Percentiles rank a stretch among this genome's conserved stretches.
phyloP scores from a whole-genome alignment of 495 filamentous ascomycete species.

The Penicillium alfredii region DNA sequence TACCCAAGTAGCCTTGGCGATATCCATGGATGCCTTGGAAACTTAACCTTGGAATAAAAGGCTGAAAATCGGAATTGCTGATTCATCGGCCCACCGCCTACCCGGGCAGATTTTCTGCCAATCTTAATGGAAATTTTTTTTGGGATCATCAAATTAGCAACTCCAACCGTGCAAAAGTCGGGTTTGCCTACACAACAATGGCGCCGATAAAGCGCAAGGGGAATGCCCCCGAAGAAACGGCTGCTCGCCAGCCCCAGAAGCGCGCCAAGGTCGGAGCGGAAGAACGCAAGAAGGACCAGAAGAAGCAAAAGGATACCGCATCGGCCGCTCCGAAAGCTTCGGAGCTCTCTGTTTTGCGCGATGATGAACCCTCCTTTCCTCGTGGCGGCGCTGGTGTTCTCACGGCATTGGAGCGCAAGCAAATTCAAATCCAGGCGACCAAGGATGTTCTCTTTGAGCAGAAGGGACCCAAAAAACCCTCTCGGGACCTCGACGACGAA shows the following conservation, averaged over 20 bases:
- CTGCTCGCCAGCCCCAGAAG: slow-evolving; percentile 39
- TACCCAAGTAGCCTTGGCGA: too few relatives aligned
- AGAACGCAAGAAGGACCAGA: slow-evolving; percentile 29
- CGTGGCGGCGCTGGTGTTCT: slow-evolving; percentile 86
- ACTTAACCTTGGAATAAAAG: too few relatives aligned
- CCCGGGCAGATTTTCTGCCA: slow-evolving; percentile 16
- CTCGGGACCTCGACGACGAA: slow-evolving; percentile 38
- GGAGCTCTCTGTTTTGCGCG: slow-evolving; percentile 50
- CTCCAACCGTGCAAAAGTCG: slow-evolving; percentile 23
- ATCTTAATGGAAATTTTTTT: slow-evolving; percentile 29
- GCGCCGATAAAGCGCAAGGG: slow-evolving; percentile 50
- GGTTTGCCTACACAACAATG: slow-evolving; percentile 36
- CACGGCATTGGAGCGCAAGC: slow-evolving; percentile 90
- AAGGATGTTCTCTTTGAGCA: slow-evolving; percentile 92
- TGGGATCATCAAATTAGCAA: slow-evolving; percentile 32
- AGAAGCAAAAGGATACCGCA: slow-evolving; percentile 25
- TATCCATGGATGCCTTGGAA: too few relatives aligned
- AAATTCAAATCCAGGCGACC: slow-evolving; percentile 90
- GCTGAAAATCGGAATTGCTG: too few relatives aligned
- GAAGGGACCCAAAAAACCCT: slow-evolving; percentile 48
- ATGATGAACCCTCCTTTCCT: slow-evolving; percentile 86
- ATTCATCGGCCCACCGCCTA: slow-evolving; percentile 14
- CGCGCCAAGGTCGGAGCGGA: slow-evolving; percentile 41
- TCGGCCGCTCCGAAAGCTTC: slow-evolving; percentile 34
- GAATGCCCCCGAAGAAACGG: slow-evolving; percentile 33